These are phyloP conservation scores for Eucalyptus lansdowneana DNA, from an alignment of 345 rosid species.

Conservation along the genomic window DNA sequence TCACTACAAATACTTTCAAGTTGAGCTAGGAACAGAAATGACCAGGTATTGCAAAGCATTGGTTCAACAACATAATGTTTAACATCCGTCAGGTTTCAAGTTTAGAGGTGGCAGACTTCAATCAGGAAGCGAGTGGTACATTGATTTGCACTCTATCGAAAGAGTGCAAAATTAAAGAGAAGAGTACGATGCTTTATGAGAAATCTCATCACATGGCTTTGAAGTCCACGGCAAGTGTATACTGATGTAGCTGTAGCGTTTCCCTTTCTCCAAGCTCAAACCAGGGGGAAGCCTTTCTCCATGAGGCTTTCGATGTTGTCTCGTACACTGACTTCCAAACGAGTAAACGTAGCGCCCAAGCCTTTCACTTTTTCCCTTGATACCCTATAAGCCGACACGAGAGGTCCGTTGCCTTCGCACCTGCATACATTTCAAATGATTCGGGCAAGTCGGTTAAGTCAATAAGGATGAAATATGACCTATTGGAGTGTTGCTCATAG, in stretches of 20 bases:
- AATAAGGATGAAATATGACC: not conserved
- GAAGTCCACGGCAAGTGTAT: not conserved
- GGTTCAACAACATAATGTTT: not conserved
- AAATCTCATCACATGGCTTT: not conserved
- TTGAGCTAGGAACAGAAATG: not conserved
- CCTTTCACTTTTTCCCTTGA: not conserved
- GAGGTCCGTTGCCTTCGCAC: slow-evolving; percentile 11
- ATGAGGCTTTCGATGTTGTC: not conserved
- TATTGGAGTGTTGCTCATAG: not conserved
- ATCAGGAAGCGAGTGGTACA: not conserved
- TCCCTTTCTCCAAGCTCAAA: not conserved
- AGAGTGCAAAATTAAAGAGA: not conserved
- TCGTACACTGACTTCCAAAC: not conserved
- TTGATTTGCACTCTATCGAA: not conserved
- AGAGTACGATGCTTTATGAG: not conserved
- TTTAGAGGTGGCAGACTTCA: not conserved
- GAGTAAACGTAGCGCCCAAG: slow-evolving; percentile 1
- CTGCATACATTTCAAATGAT: not conserved
- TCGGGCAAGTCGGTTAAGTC: not conserved
- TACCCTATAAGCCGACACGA: not conserved
- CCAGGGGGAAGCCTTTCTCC: not conserved
- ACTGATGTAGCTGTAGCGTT: not conserved
- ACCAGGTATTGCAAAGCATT: not conserved
- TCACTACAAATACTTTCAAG: not conserved
- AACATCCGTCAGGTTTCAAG: not conserved